These are phyloP conservation scores for Eragrostis curvula DNA, from an alignment of 176 grass and related monocot genomes.

Conservation along the genomic window DNA sequence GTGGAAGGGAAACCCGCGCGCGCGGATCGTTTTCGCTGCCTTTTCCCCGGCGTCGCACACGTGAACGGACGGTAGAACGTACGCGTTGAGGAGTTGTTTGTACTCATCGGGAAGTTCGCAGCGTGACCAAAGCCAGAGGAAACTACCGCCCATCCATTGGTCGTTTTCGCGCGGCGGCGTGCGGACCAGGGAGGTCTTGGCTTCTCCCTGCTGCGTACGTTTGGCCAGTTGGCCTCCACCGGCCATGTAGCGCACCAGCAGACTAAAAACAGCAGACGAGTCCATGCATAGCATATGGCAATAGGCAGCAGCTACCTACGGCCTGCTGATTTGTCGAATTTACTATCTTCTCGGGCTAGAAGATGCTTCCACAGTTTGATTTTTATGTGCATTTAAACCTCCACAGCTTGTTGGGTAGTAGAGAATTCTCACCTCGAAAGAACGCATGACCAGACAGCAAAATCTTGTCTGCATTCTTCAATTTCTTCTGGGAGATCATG, in stretches of 20 bases:
- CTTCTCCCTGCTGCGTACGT: constrained; percentile 14
- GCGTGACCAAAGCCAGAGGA: not conserved
- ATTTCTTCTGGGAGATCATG: not conserved
- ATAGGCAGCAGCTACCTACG: not conserved
- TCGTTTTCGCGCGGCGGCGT: constrained; percentile 36
- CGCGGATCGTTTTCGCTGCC: not conserved
- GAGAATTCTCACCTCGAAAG: not conserved
- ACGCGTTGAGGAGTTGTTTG: constrained; percentile 33
- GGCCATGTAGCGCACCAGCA: too few species aligned
- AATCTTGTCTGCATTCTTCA: not conserved
- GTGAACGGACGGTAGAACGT: constrained; percentile 44
- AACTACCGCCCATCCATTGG: not conserved
- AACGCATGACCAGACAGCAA: constrained; percentile 11
- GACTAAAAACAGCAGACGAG: not conserved
- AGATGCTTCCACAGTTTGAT: not conserved
- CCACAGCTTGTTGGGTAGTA: not conserved
- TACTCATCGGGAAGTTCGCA: constrained; percentile 15
- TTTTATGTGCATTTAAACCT: not conserved
- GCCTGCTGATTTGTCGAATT: too few species aligned
- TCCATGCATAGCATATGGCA: not conserved
- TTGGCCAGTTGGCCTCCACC: too few species aligned
- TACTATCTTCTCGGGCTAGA: too few species aligned
- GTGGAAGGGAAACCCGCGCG: not conserved
- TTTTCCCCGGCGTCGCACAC: constrained; percentile 1
- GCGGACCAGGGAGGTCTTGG: not conserved